Base-by-base conservation (phyloP, 1,284 basidiomycete species). In the Malassezia vespertilionis region DNA sequence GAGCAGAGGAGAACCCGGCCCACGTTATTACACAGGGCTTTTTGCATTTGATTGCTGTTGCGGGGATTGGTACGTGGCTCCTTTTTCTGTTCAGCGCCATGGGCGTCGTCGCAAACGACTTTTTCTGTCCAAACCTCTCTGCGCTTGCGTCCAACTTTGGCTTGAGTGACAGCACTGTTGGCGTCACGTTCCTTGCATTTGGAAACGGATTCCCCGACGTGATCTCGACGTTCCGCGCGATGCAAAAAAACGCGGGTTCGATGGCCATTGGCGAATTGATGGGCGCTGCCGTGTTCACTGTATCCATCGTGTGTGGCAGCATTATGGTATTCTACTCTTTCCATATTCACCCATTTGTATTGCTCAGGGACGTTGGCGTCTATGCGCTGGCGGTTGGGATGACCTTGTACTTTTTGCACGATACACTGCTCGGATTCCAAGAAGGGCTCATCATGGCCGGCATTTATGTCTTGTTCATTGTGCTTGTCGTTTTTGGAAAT, bases 271-370 rank as follows among this genome's bases (percentile, higher is more conserved):
- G 91, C 30, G 91, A 97, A 72, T 78, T 97, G 5, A 76, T 97
- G 18, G 91, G 91, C 12, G 91, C 91, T 1, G 90, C 91, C 1
- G 80, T 86, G 2, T 97, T 96, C 74, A 91, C 96, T 69, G 82
- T 89, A 17, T 87, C 86, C 2, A 88, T 90, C 63, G 89, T 97
- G 31, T 89, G 71, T 34, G 91, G 91, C 5, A 84, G 84, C 14
- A 93, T 97, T 81, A 90, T 88, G 64, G 82, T 97, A 69, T 86
- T 96, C 69, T 82, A 82, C 52, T 88, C 89, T 0, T 97, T 97
- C 74, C 78, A 80, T 54, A 87, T 96, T 14, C 77, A 82, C 24
- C 78, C 76, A 0, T 76, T 77, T 30, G 82, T 86, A 0, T 96
- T 97, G 72, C 73, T 93, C 12, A 82, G 93, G 27, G 93, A 97